Conservation (phyloP, 345 rosid genomes). For the Carallia brachiata region DNA sequence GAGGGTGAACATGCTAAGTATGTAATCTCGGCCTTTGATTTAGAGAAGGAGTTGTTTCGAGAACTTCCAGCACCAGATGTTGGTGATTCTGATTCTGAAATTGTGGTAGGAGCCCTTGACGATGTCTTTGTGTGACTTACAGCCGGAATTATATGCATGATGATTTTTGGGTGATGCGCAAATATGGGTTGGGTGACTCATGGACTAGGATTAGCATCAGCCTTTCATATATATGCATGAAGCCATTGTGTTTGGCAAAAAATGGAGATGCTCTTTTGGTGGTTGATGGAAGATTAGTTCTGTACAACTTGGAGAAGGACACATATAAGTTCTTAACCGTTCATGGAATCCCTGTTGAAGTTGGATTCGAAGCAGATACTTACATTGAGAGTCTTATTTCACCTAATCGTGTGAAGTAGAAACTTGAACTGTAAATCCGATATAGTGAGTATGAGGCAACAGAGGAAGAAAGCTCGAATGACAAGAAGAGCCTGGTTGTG, state of each 20-base stretch:
- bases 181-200: conserved; percentile 9
- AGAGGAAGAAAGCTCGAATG: no score
- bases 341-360: conserved; percentile 28
- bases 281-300: conserved; percentile 41
- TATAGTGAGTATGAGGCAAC: no score
- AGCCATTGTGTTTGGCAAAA: conserved; percentile 37
- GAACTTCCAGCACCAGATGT: not conserved
- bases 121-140: conserved; percentile 3
- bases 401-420: conserved; percentile 17
- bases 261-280: conserved; percentile 31
- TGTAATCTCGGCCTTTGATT: conserved; percentile 1
- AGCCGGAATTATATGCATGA: not conserved
- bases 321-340: conserved; percentile 24
- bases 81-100: not conserved
- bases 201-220: conserved; percentile 37
- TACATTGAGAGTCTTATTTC: conserved; percentile 48
- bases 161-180: conserved; percentile 19
- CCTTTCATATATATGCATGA: conserved; percentile 34
- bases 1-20: not conserved
- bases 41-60: not conserved
- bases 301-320: conserved; percentile 33
- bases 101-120: not conserved
- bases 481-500: no score
- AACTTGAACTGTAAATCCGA: no score
- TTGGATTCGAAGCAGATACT: conserved; percentile 40